A percentile compares a stretch with the other conserved stretches of the same genome.
These are phyloP conservation scores for Climacium dendroides DNA, from an alignment of 225 moss, liverwort and hornwort genomes.

Conservation along the genomic window DNA sequence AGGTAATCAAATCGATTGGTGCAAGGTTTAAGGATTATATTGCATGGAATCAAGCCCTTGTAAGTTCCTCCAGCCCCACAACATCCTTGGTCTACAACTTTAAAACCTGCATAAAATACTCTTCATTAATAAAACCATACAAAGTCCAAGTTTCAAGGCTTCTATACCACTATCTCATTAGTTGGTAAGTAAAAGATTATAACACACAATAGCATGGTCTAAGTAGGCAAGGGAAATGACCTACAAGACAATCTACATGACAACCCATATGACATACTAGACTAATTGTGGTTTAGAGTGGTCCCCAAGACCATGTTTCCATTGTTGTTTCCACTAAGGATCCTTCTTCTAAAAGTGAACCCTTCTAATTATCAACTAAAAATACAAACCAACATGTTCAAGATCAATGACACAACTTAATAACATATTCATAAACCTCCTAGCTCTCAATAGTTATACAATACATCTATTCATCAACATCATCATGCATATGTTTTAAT, in stretches of 20 bases:
- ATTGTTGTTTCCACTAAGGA: rapidly evolving
- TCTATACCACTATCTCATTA: background rate
- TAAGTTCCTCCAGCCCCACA: slow-evolving; percentile 35
- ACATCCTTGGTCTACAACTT: slow-evolving; percentile 19
- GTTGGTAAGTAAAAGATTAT: background rate
- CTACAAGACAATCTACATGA: background rate
- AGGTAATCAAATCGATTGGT: slow-evolving; percentile 33
- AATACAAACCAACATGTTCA: background rate
- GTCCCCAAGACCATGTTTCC: too few relatives aligned
- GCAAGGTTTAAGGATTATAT: slow-evolving; percentile 16
- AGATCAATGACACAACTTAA: background rate
- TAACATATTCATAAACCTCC: too few relatives aligned
- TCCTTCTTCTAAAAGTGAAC: background rate
- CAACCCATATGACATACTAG: background rate
- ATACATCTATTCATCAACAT: background rate
- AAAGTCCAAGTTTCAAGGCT: too few relatives aligned
- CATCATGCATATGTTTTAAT: too few relatives aligned
- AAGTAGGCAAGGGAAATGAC: too few relatives aligned
- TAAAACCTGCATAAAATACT: slow-evolving; percentile 19
- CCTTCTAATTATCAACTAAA: too few relatives aligned
- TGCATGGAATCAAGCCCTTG: slow-evolving; percentile 36
- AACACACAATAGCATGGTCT: background rate
- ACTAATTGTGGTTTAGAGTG: background rate
- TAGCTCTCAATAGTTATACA: rapidly evolving
- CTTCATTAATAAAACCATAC: background rate